Evolutionary conservation across 345 rosid species (phyloP).

Genomic region (Sisymbrium altissimum): DNA sequence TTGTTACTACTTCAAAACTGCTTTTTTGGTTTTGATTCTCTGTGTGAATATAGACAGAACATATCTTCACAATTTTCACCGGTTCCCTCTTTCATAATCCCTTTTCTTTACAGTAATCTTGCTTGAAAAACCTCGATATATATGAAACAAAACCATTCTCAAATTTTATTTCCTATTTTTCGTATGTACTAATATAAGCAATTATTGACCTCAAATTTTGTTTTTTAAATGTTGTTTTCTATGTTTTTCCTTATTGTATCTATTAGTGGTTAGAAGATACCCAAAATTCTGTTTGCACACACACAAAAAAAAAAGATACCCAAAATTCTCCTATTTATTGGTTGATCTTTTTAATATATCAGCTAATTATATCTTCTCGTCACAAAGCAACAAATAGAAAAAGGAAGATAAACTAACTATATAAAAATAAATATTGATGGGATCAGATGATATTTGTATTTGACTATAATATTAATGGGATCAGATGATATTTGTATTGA

Average conservation of each 20-base stretch:
- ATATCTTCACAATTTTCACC: constrained; percentile 22
- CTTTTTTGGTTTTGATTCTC: constrained; percentile 30
- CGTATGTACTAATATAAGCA: not conserved
- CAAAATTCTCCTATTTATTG: no score
- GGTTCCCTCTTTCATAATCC: not conserved
- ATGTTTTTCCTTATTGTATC: not conserved
- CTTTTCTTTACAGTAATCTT: not conserved
- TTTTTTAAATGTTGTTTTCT: not conserved
- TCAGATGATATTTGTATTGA: no score
- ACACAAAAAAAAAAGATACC: no score
- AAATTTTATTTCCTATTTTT: not conserved
- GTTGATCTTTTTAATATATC: no score
- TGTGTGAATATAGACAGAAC: constrained; percentile 25
- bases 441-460: no score
- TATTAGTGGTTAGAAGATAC: not conserved
- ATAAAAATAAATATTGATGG: not conserved
- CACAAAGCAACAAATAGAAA: not conserved
- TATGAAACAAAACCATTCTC: not conserved
- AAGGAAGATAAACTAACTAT: not conserved
- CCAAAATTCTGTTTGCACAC: no score
- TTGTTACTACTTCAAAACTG: constrained; percentile 25
- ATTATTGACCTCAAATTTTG: not conserved
- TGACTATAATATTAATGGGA: no score
- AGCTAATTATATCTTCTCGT: no score
- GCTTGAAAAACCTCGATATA: not conserved